A percentile compares a stretch with the other conserved stretches of the same genome.
Evolutionary conservation across 2,329 filamentous ascomycete species (phyloP).

Genomic region (Ascochyta koolunga): DNA sequence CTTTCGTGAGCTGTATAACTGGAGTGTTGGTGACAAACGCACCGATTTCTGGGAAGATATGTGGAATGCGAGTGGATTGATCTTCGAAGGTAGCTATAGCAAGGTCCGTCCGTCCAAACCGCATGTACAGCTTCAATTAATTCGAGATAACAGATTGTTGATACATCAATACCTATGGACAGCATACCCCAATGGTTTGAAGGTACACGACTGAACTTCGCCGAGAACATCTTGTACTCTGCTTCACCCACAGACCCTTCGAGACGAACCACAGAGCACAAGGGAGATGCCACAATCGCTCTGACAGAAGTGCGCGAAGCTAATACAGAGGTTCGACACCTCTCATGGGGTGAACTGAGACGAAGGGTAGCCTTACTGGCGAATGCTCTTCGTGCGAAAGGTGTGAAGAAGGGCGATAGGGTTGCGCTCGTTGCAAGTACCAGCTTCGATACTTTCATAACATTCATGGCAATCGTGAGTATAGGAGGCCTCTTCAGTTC

Average conservation of each 20-base stretch:
- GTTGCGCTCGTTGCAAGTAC: conserved; percentile 78
- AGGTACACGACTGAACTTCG: conserved; percentile 75
- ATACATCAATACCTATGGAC: conserved; percentile 73
- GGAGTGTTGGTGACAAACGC: conserved; percentile 65
- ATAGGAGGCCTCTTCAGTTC: conserved; percentile 78
- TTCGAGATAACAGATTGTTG: conserved; percentile 58
- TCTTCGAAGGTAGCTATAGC: conserved; percentile 39
- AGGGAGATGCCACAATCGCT: conserved; percentile 74
- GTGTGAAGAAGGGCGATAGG: conserved; percentile 73
- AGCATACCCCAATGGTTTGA: conserved; percentile 77
- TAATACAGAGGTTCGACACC: conserved; percentile 55
- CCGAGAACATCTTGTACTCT: conserved; percentile 78
- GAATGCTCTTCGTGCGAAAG: conserved; percentile 69
- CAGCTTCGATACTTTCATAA: conserved; percentile 73
- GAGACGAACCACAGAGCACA: conserved; percentile 61
- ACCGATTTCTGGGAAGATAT: conserved; percentile 52
- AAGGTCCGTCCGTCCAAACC: conserved; percentile 18
- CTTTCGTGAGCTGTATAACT: conserved; percentile 73
- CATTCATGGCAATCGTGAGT: conserved; percentile 72
- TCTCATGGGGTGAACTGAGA: conserved; percentile 73
- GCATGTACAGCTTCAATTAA: neutral
- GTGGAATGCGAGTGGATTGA: conserved; percentile 37
- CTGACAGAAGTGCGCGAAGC: conserved; percentile 76
- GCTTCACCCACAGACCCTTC: conserved; percentile 51
- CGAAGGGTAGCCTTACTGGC: conserved; percentile 63